These are phyloP conservation scores for Nemania sp. DNA, from an alignment of 2,329 filamentous ascomycete species.

Conservation along the genomic window DNA sequence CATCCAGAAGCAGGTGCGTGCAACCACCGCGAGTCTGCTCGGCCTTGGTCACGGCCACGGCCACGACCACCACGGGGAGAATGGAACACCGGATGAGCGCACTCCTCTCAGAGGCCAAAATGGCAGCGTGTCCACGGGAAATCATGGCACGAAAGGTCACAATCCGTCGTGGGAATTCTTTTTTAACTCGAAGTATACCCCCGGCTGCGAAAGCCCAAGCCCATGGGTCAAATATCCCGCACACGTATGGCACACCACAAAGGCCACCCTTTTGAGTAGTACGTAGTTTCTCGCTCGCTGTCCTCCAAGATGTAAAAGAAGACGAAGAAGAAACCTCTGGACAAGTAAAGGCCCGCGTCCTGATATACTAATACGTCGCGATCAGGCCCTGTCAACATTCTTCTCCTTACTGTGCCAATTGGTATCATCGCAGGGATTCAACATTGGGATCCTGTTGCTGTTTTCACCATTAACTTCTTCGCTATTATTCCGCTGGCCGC, in stretches of 20 bases:
- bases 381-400: slow-evolving; percentile 66
- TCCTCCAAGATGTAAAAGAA: too few relatives aligned
- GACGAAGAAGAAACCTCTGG: too few relatives aligned
- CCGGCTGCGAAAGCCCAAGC: slow-evolving; percentile 56
- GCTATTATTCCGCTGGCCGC: slow-evolving; percentile 78
- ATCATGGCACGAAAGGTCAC: slow-evolving; percentile 32
- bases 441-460: slow-evolving; percentile 66
- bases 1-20: slow-evolving; percentile 35
- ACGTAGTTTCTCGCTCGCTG: slow-evolving; percentile 42
- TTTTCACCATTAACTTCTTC: slow-evolving; percentile 80
- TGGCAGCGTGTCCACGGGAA: slow-evolving; percentile 23
- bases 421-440: slow-evolving; percentile 69
- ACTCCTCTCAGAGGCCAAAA: slow-evolving; percentile 35
- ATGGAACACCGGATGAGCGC: slow-evolving; percentile 36
- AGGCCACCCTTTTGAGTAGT: slow-evolving; percentile 64
- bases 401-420: slow-evolving; percentile 74
- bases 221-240: slow-evolving; percentile 51
- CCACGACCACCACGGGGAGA: slow-evolving; percentile 20
- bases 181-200: slow-evolving; percentile 54
- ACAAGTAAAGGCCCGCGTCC: not conserved
- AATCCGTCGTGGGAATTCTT: slow-evolving; percentile 49
- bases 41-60: slow-evolving; percentile 19
- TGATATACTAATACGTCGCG: slow-evolving; percentile 23
- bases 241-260: slow-evolving; percentile 59
- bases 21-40: slow-evolving; percentile 25